These are phyloP conservation scores for Eudorina sp. DNA, from an alignment of 139 green algal species.

Conservation along the genomic window DNA sequence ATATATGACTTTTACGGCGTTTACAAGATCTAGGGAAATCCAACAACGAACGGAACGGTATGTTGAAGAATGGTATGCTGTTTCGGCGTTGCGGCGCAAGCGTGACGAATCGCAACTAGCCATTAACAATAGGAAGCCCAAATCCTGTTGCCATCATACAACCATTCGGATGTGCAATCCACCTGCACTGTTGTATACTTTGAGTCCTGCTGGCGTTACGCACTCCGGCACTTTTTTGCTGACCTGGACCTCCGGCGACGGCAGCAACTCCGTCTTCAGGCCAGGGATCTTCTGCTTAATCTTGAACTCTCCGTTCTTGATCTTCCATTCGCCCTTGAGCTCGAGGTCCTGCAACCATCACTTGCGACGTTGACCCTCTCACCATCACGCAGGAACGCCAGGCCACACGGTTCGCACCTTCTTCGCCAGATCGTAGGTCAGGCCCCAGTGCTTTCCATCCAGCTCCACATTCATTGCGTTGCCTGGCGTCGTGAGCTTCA, in stretches of 20 bases:
- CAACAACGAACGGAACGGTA: too few species aligned
- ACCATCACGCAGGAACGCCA: too few species aligned
- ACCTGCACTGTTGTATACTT: too few species aligned
- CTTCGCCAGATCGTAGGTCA: constrained; percentile 5
- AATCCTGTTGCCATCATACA: too few species aligned
- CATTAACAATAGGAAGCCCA: too few species aligned
- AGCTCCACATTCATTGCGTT: not conserved
- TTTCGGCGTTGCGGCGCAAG: too few species aligned
- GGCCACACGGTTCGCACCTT: constrained; percentile 11
- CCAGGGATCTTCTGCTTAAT: constrained; percentile 43
- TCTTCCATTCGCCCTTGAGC: constrained; percentile 28
- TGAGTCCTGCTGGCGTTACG: constrained; percentile 15
- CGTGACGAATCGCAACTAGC: too few species aligned
- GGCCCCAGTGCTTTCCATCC: constrained; percentile 11
- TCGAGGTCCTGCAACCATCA: constrained; percentile 2
- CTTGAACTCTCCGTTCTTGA: constrained; percentile 39
- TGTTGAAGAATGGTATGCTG: too few species aligned
- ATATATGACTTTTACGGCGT: too few species aligned
- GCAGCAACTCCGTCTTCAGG: not conserved
- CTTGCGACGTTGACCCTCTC: not conserved
- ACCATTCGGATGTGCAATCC: too few species aligned
- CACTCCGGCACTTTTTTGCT: not conserved
- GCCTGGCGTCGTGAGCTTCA: constrained; percentile 16
- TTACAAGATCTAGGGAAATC: too few species aligned
- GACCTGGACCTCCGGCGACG: constrained; percentile 30